Percentiles rank a stretch among this genome's conserved stretches.
These are phyloP conservation scores for Daedaleopsis sinensis DNA, from an alignment of 768 basidiomycete species.

Conservation along the genomic window DNA sequence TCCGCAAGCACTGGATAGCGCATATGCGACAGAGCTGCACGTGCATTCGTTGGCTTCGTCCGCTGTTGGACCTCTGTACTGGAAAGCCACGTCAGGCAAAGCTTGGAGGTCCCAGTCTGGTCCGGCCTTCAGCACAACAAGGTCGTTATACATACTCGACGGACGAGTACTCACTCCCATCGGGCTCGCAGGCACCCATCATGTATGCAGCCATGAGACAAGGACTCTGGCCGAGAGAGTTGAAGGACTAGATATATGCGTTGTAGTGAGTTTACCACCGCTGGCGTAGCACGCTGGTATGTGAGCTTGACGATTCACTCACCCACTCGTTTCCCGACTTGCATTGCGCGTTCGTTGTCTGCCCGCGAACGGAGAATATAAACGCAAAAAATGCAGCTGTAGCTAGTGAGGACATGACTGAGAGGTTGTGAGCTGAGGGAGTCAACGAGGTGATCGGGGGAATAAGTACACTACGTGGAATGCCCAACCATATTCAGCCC, in stretches of 20 bases:
- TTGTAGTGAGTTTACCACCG: neutral
- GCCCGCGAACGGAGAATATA: neutral
- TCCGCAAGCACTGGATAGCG: slow-evolving; percentile 54
- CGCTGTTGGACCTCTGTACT: slow-evolving; percentile 36
- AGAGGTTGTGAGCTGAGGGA: no score
- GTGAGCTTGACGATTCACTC: neutral
- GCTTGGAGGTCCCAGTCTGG: slow-evolving; percentile 40
- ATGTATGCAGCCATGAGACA: slow-evolving; percentile 48
- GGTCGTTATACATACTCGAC: no score
- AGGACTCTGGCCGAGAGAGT: slow-evolving; percentile 43
- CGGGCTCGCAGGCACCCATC: slow-evolving; percentile 41
- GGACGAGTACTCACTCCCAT: slow-evolving; percentile 35
- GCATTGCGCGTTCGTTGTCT: slow-evolving; percentile 6
- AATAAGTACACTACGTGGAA: no score
- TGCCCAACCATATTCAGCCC: neutral
- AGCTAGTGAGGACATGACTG: neutral
- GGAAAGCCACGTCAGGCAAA: slow-evolving; percentile 36
- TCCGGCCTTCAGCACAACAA: neutral
- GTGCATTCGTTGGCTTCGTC: slow-evolving; percentile 43
- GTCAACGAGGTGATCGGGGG: no score
- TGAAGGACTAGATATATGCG: slow-evolving; percentile 38
- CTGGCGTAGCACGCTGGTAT: no score
- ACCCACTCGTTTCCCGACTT: slow-evolving; percentile 1
- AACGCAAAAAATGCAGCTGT: neutral
- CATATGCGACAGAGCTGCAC: slow-evolving; percentile 57